phyloP scores from a whole-genome alignment of 148 eudicot genomes.

The Camellia granthamiana region DNA sequence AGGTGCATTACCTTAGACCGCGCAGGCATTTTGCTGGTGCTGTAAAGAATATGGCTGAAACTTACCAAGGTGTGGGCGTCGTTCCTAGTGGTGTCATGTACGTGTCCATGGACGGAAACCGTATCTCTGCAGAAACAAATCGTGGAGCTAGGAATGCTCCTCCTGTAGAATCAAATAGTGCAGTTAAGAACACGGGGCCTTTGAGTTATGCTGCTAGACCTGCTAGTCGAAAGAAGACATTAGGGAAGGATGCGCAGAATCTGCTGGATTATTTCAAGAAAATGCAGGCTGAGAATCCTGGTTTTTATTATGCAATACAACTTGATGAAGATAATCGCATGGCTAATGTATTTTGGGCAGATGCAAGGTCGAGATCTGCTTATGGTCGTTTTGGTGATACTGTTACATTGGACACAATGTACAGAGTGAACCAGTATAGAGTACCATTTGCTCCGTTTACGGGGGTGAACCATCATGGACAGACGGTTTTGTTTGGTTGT shows the following conservation, averaged over 20 bases:
- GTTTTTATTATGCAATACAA: conserved; percentile 89
- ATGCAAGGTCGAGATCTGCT: conserved; percentile 83
- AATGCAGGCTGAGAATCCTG: conserved; percentile 96
- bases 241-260: conserved; percentile 89
- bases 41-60: conserved; percentile 37
- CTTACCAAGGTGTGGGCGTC: conserved; percentile 34
- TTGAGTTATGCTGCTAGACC: conserved; percentile 40
- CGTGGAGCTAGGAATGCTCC: conserved; percentile 41
- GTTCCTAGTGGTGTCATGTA: conserved; percentile 74
- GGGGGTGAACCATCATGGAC: conserved; percentile 91
- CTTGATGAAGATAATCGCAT: conserved; percentile 81
- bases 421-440: conserved; percentile 57
- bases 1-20: conserved; percentile 50
- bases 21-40: conserved; percentile 57
- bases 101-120: conserved; percentile 52
- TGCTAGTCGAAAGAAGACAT: conserved; percentile 41
- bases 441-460: conserved; percentile 86
- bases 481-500: conserved; percentile 77
- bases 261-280: conserved; percentile 83
- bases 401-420: conserved; percentile 69
- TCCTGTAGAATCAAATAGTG: conserved; percentile 42
- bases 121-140: conserved; percentile 36
- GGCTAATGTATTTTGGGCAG: conserved; percentile 93
- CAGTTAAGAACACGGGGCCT: conserved; percentile 37
- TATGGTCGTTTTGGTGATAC: conserved; percentile 81